Evolutionary conservation across 495 filamentous ascomycete species (phyloP).

Genomic region (Aspergillus ostianus): DNA sequence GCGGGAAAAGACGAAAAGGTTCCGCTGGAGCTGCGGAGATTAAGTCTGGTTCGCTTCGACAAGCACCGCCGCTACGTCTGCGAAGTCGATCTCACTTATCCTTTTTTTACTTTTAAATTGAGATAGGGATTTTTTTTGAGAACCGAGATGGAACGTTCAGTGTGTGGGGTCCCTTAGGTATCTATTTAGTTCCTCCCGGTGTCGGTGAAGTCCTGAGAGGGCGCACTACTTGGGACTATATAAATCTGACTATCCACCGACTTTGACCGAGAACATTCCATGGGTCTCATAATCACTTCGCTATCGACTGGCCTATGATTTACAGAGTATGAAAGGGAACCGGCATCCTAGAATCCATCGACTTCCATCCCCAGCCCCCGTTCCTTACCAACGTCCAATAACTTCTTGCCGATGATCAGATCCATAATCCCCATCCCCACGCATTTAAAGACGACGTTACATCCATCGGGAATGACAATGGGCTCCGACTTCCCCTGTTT

Average conservation of each 20-base stretch:
- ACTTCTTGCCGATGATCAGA: conserved; percentile 57
- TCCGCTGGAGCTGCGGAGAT: not conserved
- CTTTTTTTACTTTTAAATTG: no score
- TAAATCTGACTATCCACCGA: no score
- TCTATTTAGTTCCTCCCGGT: no score
- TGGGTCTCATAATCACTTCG: no score
- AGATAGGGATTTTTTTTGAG: no score
- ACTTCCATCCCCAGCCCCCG: conserved; percentile 68
- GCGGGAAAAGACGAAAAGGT: not conserved
- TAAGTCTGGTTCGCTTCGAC: not conserved
- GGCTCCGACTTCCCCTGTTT: conserved; percentile 25
- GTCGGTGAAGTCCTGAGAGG: no score
- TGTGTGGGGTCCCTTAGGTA: no score
- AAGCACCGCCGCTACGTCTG: not conserved
- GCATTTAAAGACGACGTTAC: conserved; percentile 65
- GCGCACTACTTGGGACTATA: no score
- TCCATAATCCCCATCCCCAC: conserved; percentile 52
- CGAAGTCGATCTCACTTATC: no score
- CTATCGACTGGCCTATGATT: not conserved
- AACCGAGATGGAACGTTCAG: no score
- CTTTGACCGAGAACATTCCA: no score
- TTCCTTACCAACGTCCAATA: conserved; percentile 70
- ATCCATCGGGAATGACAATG: conserved; percentile 33
- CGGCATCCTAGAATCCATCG: conserved; percentile 56
- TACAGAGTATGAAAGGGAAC: not conserved